phyloP scores from a whole-genome alignment of 2,329 filamentous ascomycete species.

The Xylariaceae sp. region DNA sequence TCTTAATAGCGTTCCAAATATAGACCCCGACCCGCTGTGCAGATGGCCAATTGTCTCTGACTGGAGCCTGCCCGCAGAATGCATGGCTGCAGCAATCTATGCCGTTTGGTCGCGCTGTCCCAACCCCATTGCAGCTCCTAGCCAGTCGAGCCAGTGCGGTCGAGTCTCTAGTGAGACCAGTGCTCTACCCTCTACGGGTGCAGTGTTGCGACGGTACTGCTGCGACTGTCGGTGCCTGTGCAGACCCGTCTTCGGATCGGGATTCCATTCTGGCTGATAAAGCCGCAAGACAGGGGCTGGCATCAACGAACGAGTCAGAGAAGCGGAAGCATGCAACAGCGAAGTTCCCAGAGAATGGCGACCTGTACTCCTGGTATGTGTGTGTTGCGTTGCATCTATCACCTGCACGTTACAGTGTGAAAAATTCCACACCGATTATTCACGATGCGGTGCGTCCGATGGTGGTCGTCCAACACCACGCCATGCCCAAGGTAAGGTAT shows the following conservation, averaged over 20 bases:
- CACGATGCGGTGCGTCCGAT: no score
- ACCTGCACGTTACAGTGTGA: no score
- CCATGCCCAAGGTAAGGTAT: no score
- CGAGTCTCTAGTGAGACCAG: neutral
- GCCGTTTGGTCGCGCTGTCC: neutral
- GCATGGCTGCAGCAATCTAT: neutral
- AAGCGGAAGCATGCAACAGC: conserved; percentile 5
- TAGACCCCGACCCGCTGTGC: conserved; percentile 11
- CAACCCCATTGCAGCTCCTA: neutral
- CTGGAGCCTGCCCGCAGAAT: neutral
- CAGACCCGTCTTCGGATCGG: no score
- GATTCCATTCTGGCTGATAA: conserved; percentile 8
- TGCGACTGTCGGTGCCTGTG: neutral
- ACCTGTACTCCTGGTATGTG: no score
- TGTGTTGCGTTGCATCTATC: no score
- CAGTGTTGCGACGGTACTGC: neutral
- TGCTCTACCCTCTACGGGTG: neutral
- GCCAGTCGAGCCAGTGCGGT: neutral
- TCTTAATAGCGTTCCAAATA: conserved; percentile 15
- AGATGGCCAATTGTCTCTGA: conserved; percentile 8
- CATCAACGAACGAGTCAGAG: conserved; percentile 8
- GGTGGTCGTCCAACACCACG: no score
- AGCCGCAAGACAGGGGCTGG: neutral
- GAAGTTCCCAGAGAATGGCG: neutral
- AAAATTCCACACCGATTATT: no score